Base-by-base conservation (phyloP, 768 basidiomycete genomes). In the Ramaria sp. region DNA sequence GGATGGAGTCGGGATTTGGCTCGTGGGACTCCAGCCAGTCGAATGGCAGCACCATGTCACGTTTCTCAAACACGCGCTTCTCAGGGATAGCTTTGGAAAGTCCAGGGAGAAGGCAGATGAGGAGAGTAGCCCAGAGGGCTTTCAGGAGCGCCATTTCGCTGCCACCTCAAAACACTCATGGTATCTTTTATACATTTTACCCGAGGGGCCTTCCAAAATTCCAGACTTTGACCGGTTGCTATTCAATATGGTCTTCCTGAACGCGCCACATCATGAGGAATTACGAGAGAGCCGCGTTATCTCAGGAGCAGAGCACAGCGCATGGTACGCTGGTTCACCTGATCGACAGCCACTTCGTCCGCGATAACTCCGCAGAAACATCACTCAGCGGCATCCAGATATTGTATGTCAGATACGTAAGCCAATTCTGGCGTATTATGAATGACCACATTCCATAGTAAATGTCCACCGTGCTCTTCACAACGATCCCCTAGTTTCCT, bases 21-120 rank as follows among this genome's bases (percentile, higher is more conserved):
- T 72, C 67, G 24, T 73, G 70, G 37, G 68, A 61, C 42, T 69
- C 63, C 1, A 64, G 59, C 77, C 78, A 79, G 58, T 74, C 76
- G 24, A 61, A 38, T 1, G 78, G 78, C 22, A 67, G 60, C 30
- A 63, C 53, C 27, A 5, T 27, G 10, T 70, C 64, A 17, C 78
- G 73, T 24, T 66, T 71, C 60, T 74, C 73, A 59, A 54, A 54
- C 5, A 54, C 53, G 3, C 17, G 38, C 34, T 46, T 54, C 24
- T 49, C 15, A 13, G 11, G 2, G 24, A 33, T 12, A 54, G 53
- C 53, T 17, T 24, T 42, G n/a, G 53, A 45, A 22, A 22, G n/a
- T 13, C 20, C 20, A 13, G 41, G 27, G n/a, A 24, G 31, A 9
- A 42, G 41, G 11, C 19, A 5, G 30, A 27, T 13, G 39, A 31